Evolutionary conservation across 148 eudicot species (phyloP).

Genomic region (Rhododendron henanense): DNA sequence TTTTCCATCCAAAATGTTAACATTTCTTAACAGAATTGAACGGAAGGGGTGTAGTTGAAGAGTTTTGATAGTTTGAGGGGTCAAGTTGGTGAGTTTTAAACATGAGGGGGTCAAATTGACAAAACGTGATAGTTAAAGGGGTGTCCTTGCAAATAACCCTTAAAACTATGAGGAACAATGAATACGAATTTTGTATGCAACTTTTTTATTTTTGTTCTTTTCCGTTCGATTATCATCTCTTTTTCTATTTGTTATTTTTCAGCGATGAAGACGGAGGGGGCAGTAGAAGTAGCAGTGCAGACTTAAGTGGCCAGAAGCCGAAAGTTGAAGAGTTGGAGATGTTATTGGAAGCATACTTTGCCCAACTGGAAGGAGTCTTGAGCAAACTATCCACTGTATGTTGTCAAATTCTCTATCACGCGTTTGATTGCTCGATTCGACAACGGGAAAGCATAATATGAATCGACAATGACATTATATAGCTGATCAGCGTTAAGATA

Average conservation of each 20-base stretch:
- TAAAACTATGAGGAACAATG: neutral
- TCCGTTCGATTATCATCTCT: neutral
- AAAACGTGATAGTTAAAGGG: no score
- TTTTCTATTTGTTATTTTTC: neutral
- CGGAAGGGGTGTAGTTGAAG: no score
- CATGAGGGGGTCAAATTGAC: no score
- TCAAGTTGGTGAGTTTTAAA: no score
- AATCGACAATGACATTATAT: neutral
- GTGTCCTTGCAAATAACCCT: no score
- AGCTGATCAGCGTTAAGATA: neutral
- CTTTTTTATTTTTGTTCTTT: neutral
- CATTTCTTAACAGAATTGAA: no score
- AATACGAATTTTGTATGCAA: neutral
- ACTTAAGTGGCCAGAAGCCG: neutral
- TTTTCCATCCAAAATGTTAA: no score
- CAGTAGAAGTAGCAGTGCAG: neutral
- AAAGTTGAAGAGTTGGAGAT: slow-evolving; percentile 8
- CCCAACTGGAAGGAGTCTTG: neutral
- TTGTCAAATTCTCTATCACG: neutral
- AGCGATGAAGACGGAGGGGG: neutral
- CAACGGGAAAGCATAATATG: neutral
- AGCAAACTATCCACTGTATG: slow-evolving; percentile 9
- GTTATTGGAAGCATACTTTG: slow-evolving; percentile 9
- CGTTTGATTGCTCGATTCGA: neutral
- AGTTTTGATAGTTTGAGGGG: no score